Evolutionary conservation across 805 yeast species (phyloP).

Genomic region (Kodamaea hsintzibuensis): DNA sequence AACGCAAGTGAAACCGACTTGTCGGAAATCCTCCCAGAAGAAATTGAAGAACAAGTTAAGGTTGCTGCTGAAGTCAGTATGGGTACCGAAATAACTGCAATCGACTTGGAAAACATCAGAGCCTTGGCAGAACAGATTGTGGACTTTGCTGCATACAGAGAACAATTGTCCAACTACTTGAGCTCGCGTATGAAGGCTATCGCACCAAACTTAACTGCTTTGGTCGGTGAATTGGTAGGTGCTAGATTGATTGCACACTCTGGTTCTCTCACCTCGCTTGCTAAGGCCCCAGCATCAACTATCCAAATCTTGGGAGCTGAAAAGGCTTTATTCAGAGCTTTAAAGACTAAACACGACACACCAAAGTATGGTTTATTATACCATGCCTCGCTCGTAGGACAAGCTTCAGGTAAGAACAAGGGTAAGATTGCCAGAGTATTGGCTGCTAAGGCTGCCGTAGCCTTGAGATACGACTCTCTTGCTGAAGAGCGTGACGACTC

Average conservation of each 20-base stretch:
- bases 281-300: constrained; percentile 98
- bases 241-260: constrained; percentile 98
- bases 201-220: constrained; percentile 94
- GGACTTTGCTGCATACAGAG: constrained; percentile 94
- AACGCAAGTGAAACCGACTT: constrained; percentile 87
- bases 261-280: constrained; percentile 89
- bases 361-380: constrained; percentile 97
- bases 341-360: constrained; percentile 97
- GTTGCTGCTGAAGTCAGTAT: constrained; percentile 97
- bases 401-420: constrained; percentile 96
- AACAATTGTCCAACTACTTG: constrained; percentile 88
- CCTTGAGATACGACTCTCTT: constrained; percentile 93
- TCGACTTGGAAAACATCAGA: constrained; percentile 83
- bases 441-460: constrained; percentile 98
- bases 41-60: constrained; percentile 63
- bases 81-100: constrained; percentile 98
- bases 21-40: constrained; percentile 51
- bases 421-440: constrained; percentile 98
- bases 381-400: constrained; percentile 96
- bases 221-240: constrained; percentile 97
- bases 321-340: constrained; percentile 97
- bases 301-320: constrained; percentile 98
- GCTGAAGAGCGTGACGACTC: constrained; percentile 96
- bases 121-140: constrained; percentile 95
- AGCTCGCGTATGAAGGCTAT: constrained; percentile 97